Conservation (phyloP, 495 filamentous ascomycete species). For the Aspergillus homomorphus region DNA sequence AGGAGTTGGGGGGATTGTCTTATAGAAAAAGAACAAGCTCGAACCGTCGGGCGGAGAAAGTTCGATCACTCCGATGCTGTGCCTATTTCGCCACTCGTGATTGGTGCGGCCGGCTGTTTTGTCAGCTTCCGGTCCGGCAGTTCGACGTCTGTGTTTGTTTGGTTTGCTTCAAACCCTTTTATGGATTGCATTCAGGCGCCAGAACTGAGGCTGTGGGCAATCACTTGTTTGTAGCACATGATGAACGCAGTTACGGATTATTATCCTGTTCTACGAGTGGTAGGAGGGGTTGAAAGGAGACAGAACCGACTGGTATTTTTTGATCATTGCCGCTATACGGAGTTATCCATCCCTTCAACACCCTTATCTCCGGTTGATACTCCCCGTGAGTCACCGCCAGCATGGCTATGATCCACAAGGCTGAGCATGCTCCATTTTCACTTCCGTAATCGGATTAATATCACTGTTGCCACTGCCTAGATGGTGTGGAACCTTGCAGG, state of each 20-base stretch:
- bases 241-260: too few relatives aligned
- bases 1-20: not conserved
- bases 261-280: too few relatives aligned
- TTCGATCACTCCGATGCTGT: slow-evolving; percentile 26
- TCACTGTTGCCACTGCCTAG: not conserved
- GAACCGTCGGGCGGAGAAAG: slow-evolving; percentile 18
- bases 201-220: too few relatives aligned
- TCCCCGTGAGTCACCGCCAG: not conserved
- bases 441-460: not conserved
- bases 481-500: not conserved
- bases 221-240: too few relatives aligned
- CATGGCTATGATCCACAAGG: slow-evolving; percentile 2
- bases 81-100: slow-evolving; percentile 14
- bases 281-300: too few relatives aligned
- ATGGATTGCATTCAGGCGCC: too few relatives aligned
- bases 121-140: slow-evolving; percentile 10
- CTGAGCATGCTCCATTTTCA: not conserved
- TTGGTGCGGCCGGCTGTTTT: slow-evolving; percentile 18
- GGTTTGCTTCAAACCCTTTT: too few relatives aligned
- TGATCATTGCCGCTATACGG: not conserved
- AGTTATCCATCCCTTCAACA: not conserved
- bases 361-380: slow-evolving; percentile 1
- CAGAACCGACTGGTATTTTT: not conserved
- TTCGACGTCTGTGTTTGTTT: not conserved
- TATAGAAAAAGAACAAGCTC: slow-evolving; percentile 28